phyloP scores from a whole-genome alignment of 371 early-diverging fungal genomes.

The Mortierella sp. region DNA sequence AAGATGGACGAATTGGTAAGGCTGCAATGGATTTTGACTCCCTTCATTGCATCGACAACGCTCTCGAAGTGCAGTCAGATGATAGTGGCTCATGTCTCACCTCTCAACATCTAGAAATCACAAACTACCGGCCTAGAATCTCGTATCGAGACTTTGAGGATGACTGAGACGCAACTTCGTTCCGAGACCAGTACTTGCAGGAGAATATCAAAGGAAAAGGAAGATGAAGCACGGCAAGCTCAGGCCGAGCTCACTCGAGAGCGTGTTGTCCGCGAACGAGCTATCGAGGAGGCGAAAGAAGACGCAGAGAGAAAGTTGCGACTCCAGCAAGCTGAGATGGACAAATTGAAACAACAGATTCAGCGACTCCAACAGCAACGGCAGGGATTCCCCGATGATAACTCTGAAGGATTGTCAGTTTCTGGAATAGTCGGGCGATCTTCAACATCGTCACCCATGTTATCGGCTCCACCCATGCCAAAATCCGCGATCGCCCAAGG shows the following conservation, averaged over 20 bases:
- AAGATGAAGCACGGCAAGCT: conserved; percentile 30
- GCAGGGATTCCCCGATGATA: not conserved
- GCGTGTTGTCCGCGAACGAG: conserved; percentile 40
- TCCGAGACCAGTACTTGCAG: conserved; percentile 29
- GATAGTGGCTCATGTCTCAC: too few relatives aligned
- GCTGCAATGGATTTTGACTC: not conserved
- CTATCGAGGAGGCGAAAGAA: conserved; percentile 54
- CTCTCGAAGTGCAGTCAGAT: not conserved
- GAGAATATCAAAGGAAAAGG: conserved; percentile 24
- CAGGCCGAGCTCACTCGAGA: conserved; percentile 47
- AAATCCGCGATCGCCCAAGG: too few relatives aligned
- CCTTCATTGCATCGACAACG: not conserved
- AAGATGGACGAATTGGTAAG: conserved; percentile 40
- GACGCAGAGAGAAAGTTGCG: conserved; percentile 54
- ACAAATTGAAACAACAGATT: conserved; percentile 36
- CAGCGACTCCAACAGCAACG: conserved; percentile 36
- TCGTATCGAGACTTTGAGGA: conserved; percentile 33
- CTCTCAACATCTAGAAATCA: conserved; percentile 23
- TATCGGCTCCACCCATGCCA: not conserved
- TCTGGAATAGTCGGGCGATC: conserved; percentile 5
- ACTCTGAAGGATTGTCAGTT: conserved; percentile 1
- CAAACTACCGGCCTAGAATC: conserved; percentile 29
- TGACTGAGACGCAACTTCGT: conserved; percentile 42
- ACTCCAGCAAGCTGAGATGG: conserved; percentile 56
- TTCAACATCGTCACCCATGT: conserved; percentile 17